Percentiles rank a stretch among this genome's conserved stretches.
Evolutionary conservation across 148 eudicot species (phyloP).

Genomic region (Camellia sinensis): DNA sequence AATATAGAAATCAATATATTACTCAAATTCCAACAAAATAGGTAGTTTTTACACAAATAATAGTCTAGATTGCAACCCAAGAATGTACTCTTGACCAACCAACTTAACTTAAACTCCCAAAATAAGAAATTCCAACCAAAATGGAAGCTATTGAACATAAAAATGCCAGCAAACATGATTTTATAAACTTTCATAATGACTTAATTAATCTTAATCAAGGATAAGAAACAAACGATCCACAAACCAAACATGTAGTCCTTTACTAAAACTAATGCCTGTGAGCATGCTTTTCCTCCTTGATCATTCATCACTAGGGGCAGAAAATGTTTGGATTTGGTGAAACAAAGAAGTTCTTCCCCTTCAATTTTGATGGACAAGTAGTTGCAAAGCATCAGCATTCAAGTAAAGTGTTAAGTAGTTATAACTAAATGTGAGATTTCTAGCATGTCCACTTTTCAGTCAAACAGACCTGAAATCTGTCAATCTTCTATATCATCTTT

Average conservation of each 20-base stretch:
- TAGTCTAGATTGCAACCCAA: too few relatives aligned
- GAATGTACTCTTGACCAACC: too few relatives aligned
- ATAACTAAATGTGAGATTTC: neutral
- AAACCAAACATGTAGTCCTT: neutral
- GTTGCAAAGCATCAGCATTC: neutral
- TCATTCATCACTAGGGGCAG: neutral
- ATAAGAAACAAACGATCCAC: too few relatives aligned
- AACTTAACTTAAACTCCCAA: too few relatives aligned
- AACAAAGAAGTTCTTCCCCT: neutral
- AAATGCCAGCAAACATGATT: too few relatives aligned
- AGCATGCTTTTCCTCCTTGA: neutral
- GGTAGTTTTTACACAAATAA: too few relatives aligned
- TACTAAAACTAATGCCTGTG: neutral
- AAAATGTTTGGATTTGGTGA: neutral
- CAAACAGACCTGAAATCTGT: neutral
- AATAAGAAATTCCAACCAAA: too few relatives aligned
- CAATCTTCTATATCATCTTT: neutral
- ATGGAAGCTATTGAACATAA: too few relatives aligned
- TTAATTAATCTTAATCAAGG: too few relatives aligned
- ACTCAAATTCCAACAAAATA: too few relatives aligned
- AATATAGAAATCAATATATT: too few relatives aligned
- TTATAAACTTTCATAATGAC: too few relatives aligned
- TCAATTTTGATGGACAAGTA: neutral
- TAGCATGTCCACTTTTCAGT: neutral
- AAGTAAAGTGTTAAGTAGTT: neutral